Base-by-base conservation (phyloP, 1,284 basidiomycete genomes). In the Mycosarcoma mackinlayi region DNA sequence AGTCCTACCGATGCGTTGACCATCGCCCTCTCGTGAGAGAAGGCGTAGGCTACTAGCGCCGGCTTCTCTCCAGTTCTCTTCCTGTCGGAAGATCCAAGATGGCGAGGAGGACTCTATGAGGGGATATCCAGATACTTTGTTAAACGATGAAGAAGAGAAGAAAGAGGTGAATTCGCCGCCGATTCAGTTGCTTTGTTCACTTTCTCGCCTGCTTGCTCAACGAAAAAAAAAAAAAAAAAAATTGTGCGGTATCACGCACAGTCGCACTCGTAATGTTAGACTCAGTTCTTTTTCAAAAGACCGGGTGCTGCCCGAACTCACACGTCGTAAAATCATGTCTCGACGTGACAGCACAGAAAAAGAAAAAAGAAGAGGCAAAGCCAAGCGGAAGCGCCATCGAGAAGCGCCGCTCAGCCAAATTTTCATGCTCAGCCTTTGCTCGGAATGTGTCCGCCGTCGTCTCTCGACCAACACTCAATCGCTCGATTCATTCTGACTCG, bases 41-140 rank as follows among this genome's bases (percentile, higher is more conserved):
- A 55, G 44, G 57, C 63, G 63, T 66, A 66, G 63, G 39, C 39
- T 14, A 14, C 33, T 6, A n/a, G 41, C 38, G 24, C 56, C 41
- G 56, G 61, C 67, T 64, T 64, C 61, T 60, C 67, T 60, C 67
- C 67, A 70, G 67, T 70, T 70, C 67, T 70, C 67, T 61, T 25
- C 61, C 61, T 57, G 56, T 60, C 47, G 57, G 53, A 38, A 64
- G 67, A 70, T 70, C 27, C 46, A 55, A 49, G 54, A 70, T 70
- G 67, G 67, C 67, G 67, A 70, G 67, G 37, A 70, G 67, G 67
- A 64, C 67, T 64, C 67, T 70, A 64, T 70, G 67, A 70, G 60
- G 57, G 67, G 67, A 70, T 61, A 60, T 57, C 67, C 67, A 56
- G 48, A 56, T 70, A 64, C 61, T 64, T 64, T 70, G 67, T 70